phyloP scores from a whole-genome alignment of 176 grass and related monocot genomes.

The Carex pumila region DNA sequence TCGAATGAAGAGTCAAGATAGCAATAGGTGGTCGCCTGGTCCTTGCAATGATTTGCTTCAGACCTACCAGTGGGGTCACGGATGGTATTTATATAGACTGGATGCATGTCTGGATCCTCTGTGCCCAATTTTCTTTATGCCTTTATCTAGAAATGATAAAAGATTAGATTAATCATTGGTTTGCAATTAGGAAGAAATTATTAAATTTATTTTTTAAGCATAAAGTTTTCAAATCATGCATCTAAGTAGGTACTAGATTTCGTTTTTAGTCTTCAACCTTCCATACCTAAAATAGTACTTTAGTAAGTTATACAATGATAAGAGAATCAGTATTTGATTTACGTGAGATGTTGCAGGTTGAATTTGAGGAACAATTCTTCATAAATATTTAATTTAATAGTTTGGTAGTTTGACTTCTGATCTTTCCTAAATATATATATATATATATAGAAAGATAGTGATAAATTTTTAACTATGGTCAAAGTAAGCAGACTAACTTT shows the following conservation, averaged over 20 bases:
- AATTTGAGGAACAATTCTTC: no score
- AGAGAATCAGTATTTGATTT: no score
- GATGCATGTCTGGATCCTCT: neutral
- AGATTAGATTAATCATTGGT: neutral
- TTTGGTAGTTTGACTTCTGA: rapidly evolving
- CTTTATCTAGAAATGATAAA: neutral
- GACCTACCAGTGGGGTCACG: constrained; percentile 16
- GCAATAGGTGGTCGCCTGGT: neutral
- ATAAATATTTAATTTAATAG: no score
- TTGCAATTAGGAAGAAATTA: neutral
- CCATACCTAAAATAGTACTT: no score
- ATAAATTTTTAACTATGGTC: no score
- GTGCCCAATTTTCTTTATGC: neutral
- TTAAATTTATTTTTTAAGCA: neutral
- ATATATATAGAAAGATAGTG: no score
- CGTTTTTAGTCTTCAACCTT: no score
- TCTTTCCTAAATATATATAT: no score
- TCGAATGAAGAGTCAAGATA: constrained; percentile 8
- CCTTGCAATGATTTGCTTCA: constrained; percentile 16
- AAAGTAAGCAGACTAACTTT: no score
- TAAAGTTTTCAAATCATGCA: neutral
- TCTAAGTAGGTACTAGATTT: no score
- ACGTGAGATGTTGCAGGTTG: no score
- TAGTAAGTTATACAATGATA: no score
- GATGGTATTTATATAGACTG: neutral